These are phyloP conservation scores for Clarkia xantiana DNA, from an alignment of 345 rosid genomes.

Conservation along the genomic window DNA sequence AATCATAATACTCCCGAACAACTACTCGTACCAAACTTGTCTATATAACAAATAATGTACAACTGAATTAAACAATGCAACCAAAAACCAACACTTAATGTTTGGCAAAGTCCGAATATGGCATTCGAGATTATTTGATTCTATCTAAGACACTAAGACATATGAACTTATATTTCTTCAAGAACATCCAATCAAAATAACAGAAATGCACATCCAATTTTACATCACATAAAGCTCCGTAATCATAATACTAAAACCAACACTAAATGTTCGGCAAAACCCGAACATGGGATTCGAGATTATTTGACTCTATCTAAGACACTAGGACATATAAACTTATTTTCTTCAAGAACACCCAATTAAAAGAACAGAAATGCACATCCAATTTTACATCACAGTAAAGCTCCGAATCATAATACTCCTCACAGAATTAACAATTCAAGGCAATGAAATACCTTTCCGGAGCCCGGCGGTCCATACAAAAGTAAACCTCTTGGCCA, in stretches of 20 bases:
- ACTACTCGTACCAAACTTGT: slow-evolving; percentile 52
- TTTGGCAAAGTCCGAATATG: no score
- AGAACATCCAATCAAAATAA: not conserved
- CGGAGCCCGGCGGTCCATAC: slow-evolving; percentile 89
- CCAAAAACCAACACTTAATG: not conserved
- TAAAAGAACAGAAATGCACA: no score
- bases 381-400: no score
- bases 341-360: no score
- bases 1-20: slow-evolving; percentile 26
- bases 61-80: not conserved
- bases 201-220: no score
- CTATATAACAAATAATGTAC: slow-evolving; percentile 14
- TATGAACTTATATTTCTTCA: not conserved
- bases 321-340: no score
- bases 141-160: no score
- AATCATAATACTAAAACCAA: slow-evolving; percentile 5
- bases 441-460: slow-evolving; percentile 42
- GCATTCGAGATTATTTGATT: no score
- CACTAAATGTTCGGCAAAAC: no score
- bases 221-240: no score
- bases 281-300: no score
- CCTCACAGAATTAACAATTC: slow-evolving; percentile 8
- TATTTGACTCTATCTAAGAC: no score
- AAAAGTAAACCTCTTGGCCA: slow-evolving; percentile 83
- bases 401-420: slow-evolving; percentile 13